These are phyloP conservation scores for Aspergillus sp. DNA, from an alignment of 2,329 filamentous ascomycete species.

Conservation along the genomic window DNA sequence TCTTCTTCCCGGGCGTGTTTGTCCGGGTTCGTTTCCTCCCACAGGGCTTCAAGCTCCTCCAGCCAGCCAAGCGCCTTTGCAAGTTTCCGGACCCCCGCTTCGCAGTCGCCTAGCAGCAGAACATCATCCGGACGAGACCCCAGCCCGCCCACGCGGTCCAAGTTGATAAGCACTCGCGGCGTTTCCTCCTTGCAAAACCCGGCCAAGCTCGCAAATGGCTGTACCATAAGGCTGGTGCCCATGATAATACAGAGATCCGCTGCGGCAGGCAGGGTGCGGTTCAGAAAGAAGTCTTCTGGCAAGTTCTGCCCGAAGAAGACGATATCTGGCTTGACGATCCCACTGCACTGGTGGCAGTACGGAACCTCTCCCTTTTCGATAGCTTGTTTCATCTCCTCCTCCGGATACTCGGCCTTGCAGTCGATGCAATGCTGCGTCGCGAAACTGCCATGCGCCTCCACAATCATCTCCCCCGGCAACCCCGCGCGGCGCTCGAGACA, in stretches of 20 bases:
- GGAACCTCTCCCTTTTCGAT: conserved; percentile 62
- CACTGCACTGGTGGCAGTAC: conserved; percentile 59
- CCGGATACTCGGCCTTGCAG: conserved; percentile 63
- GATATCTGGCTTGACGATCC: conserved; percentile 86
- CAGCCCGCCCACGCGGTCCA: conserved; percentile 69
- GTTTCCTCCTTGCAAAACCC: conserved; percentile 49
- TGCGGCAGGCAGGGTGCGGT: conserved; percentile 44
- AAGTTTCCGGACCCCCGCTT: conserved; percentile 67
- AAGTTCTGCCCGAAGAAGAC: conserved; percentile 82
- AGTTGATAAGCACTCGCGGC: conserved; percentile 79
- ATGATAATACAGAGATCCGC: conserved; percentile 77
- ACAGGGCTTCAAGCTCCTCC: conserved; percentile 69
- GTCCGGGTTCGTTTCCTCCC: conserved; percentile 58
- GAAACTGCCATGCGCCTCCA: conserved; percentile 95
- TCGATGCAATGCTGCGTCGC: conserved; percentile 86
- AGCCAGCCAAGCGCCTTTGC: conserved; percentile 76
- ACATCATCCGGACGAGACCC: conserved; percentile 78
- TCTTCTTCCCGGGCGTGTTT: conserved; percentile 42
- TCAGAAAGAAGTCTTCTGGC: conserved; percentile 56
- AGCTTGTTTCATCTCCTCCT: conserved; percentile 61
- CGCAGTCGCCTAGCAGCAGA: conserved; percentile 70
- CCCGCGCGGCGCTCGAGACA: conserved; percentile 83
- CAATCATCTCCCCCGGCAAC: conserved; percentile 67
- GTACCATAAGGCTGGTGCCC: conserved; percentile 79
- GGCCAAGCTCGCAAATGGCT: conserved; percentile 80